Conservation (phyloP, 495 filamentous ascomycete species). For the Hypoxylon crocopeplum region DNA sequence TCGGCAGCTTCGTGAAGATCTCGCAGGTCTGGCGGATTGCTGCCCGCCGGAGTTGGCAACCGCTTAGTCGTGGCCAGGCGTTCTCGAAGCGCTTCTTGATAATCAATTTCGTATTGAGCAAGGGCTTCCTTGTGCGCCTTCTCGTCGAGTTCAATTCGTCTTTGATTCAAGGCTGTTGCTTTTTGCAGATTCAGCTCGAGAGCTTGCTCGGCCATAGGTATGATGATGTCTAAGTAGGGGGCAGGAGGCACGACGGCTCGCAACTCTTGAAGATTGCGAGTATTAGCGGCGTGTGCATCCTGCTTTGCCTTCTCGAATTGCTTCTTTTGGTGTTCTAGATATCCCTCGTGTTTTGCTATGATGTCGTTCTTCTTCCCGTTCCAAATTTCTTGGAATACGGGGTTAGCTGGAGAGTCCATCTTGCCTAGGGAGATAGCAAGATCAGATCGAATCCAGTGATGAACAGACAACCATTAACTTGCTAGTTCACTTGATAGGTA, state of each 20-base stretch:
- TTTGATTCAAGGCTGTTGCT: neutral
- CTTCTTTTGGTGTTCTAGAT: slow-evolving; percentile 5
- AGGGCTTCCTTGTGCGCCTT: slow-evolving; percentile 1
- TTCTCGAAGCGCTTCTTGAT: neutral
- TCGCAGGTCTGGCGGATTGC: too few relatives aligned
- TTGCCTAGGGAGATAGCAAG: neutral
- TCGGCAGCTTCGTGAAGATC: neutral
- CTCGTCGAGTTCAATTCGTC: neutral
- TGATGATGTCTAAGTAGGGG: slow-evolving; percentile 12
- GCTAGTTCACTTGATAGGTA: too few relatives aligned
- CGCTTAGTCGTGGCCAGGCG: neutral
- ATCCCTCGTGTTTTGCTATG: neutral
- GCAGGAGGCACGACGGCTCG: neutral
- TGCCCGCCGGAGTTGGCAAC: neutral
- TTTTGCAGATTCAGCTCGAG: slow-evolving; percentile 11
- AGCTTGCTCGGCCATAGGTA: slow-evolving; percentile 24
- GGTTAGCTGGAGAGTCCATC: slow-evolving; percentile 17
- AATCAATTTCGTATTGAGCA: slow-evolving; percentile 1
- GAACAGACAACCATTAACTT: too few relatives aligned
- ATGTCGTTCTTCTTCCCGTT: neutral
- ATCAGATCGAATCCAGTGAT: too few relatives aligned
- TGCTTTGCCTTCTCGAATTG: slow-evolving; percentile 6
- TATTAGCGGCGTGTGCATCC: neutral
- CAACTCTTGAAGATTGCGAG: slow-evolving; percentile 1
- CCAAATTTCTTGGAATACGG: slow-evolving; percentile 3